Base-by-base conservation (phyloP, 129 eudicot species). In the Artemisia tridentata region DNA sequence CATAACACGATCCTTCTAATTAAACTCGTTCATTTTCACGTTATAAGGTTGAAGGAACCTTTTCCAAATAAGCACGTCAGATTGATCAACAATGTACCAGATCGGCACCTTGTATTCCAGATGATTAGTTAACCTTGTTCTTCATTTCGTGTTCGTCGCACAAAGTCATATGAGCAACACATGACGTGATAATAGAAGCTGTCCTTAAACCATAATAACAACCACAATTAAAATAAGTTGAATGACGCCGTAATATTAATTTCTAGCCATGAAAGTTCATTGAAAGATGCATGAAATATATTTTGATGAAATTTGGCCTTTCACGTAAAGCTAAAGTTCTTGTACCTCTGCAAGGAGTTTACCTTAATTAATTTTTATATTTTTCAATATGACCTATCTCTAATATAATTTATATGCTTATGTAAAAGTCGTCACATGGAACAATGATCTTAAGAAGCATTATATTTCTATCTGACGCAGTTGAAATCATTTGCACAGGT, bases 241-340 rank as follows among this genome's bases (percentile, higher is more conserved):
- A 17, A 52, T 51, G 72, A 47, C 34, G 27, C 2, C 78, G 23
- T 62, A 63, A 53, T 15, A 74, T 34, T 21, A 51, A 3, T 53
- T 13, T 27, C 53, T 74, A 38, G 0, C 45, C 55, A 65, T 53
- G 49, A 65, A 65, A 53, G 23, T 65, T n/a, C 45, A 73, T 43
- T 41, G 0, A 41, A 65, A 64, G 63, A 38, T 41, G 19, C 55
- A 64, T 64, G 51, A 18, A 71, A 8, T 31, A 52, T 55, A 54
- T 34, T 54, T 25, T 23, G 61, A 62, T 25, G 71, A 43, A 59
- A 5, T 56, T 38, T 72, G 69, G 68, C 81, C 75, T 67, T 79
- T 74, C 81, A 77, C 19, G 14, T 72, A 63, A 61, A 72, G 51
- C 79, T 62, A 81, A 81, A 55, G 85, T 72, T 68, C 49, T 72